Evolutionary conservation across 2,329 filamentous ascomycete species (phyloP), one percentile per base, ranked within the genome.

Genomic region (Xylaria sp.): DNA sequence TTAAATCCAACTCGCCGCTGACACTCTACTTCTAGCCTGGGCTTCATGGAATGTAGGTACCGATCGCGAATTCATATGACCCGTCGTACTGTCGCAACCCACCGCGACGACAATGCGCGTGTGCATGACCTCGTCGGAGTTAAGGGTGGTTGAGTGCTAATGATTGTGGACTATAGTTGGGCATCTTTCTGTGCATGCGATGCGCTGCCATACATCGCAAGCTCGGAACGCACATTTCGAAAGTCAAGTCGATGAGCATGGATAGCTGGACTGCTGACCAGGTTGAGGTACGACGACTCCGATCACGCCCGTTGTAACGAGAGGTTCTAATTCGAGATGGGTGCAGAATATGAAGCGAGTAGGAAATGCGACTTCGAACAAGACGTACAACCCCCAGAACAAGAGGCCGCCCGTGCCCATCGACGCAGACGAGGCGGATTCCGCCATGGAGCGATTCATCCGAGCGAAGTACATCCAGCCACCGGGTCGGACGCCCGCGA

Each of bases 191-290:
- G 54, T 99, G 94, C 78, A 95, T 99, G 90, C 91, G 94, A 73
- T 99, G 94, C 80, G 94, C 92, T 57, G 85, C 92, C 57, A 84
- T 97, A 71, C 94, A 99, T 79, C 90, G 94, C 71, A 97, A 97
- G 77, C 81, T 99, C 70, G 94, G 94, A 63, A 97, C 94, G 47
- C 94, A 99, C 75, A 91, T 99, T 64, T 97, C 92, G 66, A 99
- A 99, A 75, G 92, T 99, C 79, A 99, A 99, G 76, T 97, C 92
- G 44, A 76, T 99, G 77, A 97, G 90, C 75, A 97, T 99, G 92
- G 94, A 99, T 76, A 94, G 89, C 67, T 99, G 94, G 94, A 87
- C 90, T 53, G 88, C 88, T 70, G 94, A 97, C 62, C 94, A 99
- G 77, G 92, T 99, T 65, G 94, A 99, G 77, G 92, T 96, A 79